Base-by-base conservation (phyloP, 1,284 basidiomycete species). In the Melampsora medusae region DNA sequence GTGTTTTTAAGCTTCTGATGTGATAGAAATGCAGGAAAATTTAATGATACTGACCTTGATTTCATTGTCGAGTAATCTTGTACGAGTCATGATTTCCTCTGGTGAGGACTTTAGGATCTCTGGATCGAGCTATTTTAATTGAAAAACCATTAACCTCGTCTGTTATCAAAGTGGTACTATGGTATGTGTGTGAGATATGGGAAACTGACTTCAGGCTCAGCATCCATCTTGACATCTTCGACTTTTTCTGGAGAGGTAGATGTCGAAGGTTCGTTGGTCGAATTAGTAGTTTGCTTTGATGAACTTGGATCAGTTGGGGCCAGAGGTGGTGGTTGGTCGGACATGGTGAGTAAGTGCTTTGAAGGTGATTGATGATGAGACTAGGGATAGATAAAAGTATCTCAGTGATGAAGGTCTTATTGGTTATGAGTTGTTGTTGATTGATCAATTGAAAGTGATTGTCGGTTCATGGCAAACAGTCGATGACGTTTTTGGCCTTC, bases 41-140 rank as follows among this genome's bases (percentile, higher is more conserved):
- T 4, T 35, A 3, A 74, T 69, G 4, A 48, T 12, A 81, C 85
- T 69, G 65, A 91, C 92, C 87, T 93, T 95, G 81, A 96, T 89
- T 81, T 97, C 94, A 81, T 96, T 97, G 78, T 97, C 94, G 80
- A 97, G 92, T 79, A 97, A 86, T 77, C 93, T 87, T 85, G 89
- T 91, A 84, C 93, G 88, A 77, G 92, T 92, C 78, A 89, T 83
- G 79, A 97, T 91, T 79, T 95, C 93, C 71, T 95, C 92, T 1
- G 91, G 89, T 77, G 85, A 87, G 65, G 91, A 84, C 46, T 87
- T 83, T 83, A 89, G 85, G 79, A 94, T 89, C 33, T 94, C 92
- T 10, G 69, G 69, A 62, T 70, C 69, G 19, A 70, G 69, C 56
- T 70, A 22, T 25, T 22, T 12, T 49, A 16, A 68, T 38, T 2